phyloP scores from a whole-genome alignment of 306 rosid genomes.

The Senna siamea region DNA sequence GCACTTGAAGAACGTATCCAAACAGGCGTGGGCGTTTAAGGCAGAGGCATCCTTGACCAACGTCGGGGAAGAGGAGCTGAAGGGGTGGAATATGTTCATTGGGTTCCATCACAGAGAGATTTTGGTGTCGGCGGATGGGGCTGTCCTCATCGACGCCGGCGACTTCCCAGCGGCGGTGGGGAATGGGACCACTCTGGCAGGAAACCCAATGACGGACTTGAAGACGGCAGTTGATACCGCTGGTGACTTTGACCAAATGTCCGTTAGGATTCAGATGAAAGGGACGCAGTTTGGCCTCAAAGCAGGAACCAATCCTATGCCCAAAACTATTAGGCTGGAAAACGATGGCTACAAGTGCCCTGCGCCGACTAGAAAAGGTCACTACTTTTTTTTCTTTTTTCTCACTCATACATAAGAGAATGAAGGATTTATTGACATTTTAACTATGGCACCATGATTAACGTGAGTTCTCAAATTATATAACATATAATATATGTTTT shows the following conservation, averaged over 20 bases:
- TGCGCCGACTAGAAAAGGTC: conserved; percentile 49
- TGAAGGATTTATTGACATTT: too few relatives aligned
- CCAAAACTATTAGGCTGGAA: conserved; percentile 64
- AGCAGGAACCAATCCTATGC: conserved; percentile 58
- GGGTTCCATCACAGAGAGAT: conserved; percentile 84
- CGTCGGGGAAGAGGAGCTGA: conserved; percentile 61
- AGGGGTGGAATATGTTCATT: conserved; percentile 71
- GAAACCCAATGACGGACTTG: conserved; percentile 55
- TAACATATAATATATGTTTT: too few relatives aligned
- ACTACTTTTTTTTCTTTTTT: too few relatives aligned
- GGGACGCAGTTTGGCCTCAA: conserved; percentile 77
- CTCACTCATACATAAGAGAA: too few relatives aligned
- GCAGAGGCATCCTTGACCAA: conserved; percentile 60
- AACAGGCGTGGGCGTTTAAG: conserved; percentile 86
- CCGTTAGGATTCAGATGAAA: conserved; percentile 42
- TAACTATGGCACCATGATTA: too few relatives aligned
- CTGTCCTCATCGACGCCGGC: conserved; percentile 50
- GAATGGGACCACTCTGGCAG: conserved; percentile 70
- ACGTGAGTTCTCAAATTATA: too few relatives aligned
- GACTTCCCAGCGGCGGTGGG: conserved; percentile 72
- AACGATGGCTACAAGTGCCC: conserved; percentile 91
- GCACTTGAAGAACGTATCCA: conserved; percentile 58
- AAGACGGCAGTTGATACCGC: conserved; percentile 78
- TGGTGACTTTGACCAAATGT: conserved; percentile 59
- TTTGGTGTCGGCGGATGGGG: conserved; percentile 62